These are phyloP conservation scores for Aspergillus homomorphus DNA, from an alignment of 495 filamentous ascomycete species.

Conservation along the genomic window DNA sequence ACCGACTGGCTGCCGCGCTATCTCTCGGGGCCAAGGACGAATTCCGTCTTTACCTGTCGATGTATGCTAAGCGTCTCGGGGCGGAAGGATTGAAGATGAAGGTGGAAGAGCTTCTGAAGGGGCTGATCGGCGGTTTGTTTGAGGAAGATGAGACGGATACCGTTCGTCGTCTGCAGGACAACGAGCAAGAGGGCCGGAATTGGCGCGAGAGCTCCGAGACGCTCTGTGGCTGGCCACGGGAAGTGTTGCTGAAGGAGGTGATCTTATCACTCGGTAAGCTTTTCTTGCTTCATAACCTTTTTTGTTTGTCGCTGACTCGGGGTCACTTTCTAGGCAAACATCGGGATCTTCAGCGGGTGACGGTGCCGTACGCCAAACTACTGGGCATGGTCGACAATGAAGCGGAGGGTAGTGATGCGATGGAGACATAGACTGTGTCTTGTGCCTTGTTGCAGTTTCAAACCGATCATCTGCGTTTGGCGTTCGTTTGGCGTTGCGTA, in stretches of 20 bases:
- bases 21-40: slow-evolving; percentile 84
- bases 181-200: slow-evolving; percentile 55
- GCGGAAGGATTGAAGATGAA: slow-evolving; percentile 82
- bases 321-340: slow-evolving; percentile 69
- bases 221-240: slow-evolving; percentile 85
- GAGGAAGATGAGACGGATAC: slow-evolving; percentile 47
- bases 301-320: slow-evolving; percentile 6
- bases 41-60: slow-evolving; percentile 84
- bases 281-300: not conserved
- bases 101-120: slow-evolving; percentile 85
- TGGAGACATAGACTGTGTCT: slow-evolving; percentile 42
- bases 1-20: slow-evolving; percentile 84
- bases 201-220: slow-evolving; percentile 49
- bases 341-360: slow-evolving; percentile 84
- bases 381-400: slow-evolving; percentile 56
- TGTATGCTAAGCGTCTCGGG: slow-evolving; percentile 95
- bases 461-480: slow-evolving; percentile 8
- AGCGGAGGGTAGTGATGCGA: slow-evolving; percentile 48
- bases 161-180: slow-evolving; percentile 47
- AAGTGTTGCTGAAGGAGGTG: slow-evolving; percentile 81
- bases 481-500: slow-evolving; percentile 16
- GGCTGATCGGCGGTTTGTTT: slow-evolving; percentile 68
- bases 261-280: slow-evolving; percentile 84
- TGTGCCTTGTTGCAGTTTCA: not conserved
- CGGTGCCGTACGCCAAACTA: slow-evolving; percentile 82